Base-by-base conservation (phyloP, 371 early-diverging fungal species). In the Lichtheimia corymbifera region DNA sequence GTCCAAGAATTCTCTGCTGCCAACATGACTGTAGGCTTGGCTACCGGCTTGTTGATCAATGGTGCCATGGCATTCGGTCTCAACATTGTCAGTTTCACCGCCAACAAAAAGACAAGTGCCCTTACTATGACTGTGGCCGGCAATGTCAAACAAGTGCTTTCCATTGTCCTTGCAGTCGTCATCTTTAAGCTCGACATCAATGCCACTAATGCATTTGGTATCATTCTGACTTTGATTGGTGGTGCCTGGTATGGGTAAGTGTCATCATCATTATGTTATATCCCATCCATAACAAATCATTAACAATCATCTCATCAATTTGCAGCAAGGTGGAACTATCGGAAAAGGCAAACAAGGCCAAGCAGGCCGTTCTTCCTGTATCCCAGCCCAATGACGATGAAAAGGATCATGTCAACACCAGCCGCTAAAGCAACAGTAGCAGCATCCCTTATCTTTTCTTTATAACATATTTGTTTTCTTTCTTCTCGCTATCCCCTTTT, bases 81-180 rank as follows among this genome's bases (percentile, higher is more conserved):
- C 41, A 93, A 94, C 73, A 80, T 86, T 17, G 90, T 88, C 41
- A 89, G 90, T 44, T 93, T 95, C 61, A 88, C 89, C 2, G 93
- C 94, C 41, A 93, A 91, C 78, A 89, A 88, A 68, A 88, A 88
- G 71, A 92, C 93, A 18, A 84, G 88, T 27, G 92, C 95, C 1
- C 77, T 95, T 50, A 91, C 91, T 14, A 93, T 93, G 91, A 90
- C 92, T 0, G 94, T 94, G 15, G 93, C 94, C 44, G 93, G 87
- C 81, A 93, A 95, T 67, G 91, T 93, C n/a, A 93, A 95, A 77
- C 93, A 93, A 60, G 92, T 89, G 7, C 77, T 93, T 53, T 88
- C 89, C 20, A 91, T 95, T 59, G 81, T 89, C 12, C 72, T 93
- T 42, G 86, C 91, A 12, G 89, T 93, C 0, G 71, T 86, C 41